Conservation (phyloP, 164 flowering plant genomes). For the Magnolia changhungtana region DNA sequence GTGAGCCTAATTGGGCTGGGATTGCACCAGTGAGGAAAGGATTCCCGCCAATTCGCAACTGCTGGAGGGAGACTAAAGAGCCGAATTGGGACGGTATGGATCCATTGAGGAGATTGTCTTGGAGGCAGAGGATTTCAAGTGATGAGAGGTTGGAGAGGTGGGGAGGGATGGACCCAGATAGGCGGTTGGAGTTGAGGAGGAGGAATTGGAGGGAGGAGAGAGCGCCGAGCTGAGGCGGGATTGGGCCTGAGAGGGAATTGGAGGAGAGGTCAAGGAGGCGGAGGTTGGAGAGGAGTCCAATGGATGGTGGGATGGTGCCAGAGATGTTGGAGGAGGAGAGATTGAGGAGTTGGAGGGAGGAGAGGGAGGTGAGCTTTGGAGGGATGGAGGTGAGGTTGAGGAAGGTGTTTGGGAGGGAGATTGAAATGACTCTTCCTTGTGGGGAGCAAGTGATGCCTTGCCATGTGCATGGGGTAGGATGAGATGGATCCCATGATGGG, state of each 20-base stretch:
- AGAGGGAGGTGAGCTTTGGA: slow-evolving; percentile 57
- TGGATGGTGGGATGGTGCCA: slow-evolving; percentile 70
- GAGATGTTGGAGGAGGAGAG: slow-evolving; percentile 90
- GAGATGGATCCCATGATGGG: slow-evolving; percentile 78
- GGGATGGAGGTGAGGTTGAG: slow-evolving; percentile 78
- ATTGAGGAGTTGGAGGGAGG: slow-evolving; percentile 80
- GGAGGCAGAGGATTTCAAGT: slow-evolving; percentile 70
- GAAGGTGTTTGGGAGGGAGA: slow-evolving; percentile 79
- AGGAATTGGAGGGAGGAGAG: slow-evolving; percentile 71
- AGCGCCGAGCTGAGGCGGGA: slow-evolving; percentile 58
- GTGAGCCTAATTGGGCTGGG: slow-evolving; percentile 62
- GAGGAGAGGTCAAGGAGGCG: slow-evolving; percentile 82
- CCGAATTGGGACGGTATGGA: slow-evolving; percentile 72
- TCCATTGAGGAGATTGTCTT: slow-evolving; percentile 78
- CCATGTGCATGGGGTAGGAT: slow-evolving; percentile 82
- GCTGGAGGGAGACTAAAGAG: slow-evolving; percentile 58
- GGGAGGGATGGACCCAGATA: slow-evolving; percentile 62
- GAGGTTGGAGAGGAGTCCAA: slow-evolving; percentile 54
- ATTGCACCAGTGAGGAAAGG: slow-evolving; percentile 65
- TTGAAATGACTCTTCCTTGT: slow-evolving; percentile 67
- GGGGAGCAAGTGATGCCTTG: slow-evolving; percentile 87
- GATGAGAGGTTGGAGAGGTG: slow-evolving; percentile 65
- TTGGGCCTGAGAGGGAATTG: slow-evolving; percentile 64
- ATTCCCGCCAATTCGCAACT: slow-evolving; percentile 85
- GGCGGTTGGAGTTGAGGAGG: slow-evolving; percentile 62